Evolutionary conservation across 345 rosid genomes (phyloP), one percentile per base, ranked within the genome.

Genomic region (Iberis pinnata): DNA sequence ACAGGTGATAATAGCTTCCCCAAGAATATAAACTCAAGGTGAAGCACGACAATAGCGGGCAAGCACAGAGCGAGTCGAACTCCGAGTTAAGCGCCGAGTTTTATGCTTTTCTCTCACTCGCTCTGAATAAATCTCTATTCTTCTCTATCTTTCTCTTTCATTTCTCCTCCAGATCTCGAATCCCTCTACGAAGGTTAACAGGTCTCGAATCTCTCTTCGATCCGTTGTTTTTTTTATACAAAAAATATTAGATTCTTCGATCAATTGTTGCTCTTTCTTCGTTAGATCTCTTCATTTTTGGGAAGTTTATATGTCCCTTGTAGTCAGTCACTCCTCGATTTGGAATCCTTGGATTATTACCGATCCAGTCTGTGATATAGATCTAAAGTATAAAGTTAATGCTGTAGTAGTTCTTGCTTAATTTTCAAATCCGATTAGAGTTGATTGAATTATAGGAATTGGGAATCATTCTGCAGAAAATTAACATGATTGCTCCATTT

Each of bases 11-110:
- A 20, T 0, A 58, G 8, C 60, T 7, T 7, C 20, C 17, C 49
- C 53, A 58, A 66, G 60, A 17, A 66, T 66, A 66, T 66, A 66
- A 66, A 57, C 58, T 18, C 58, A 50, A 43, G 55, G 15, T 26
- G 9, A 49, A 17, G 63, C 43, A 40, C 50, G 57, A 65, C 45
- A 65, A 65, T 58, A 65, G 70, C 70, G 70, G 70, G 64, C 58
- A 57, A 49, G 42, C 53, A 42, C 37, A 58, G 60, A 65, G 41
- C 70, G 60, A 66, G 70, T 65, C 59, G 3, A 50, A 43, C 59
- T 27, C 32, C 32, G 32, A 27, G 4, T 27, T 27, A 22, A 3
- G 25, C 25, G 25, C 25, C 25, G 25, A 22, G 25, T 27, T 27
- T 27, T n/a, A n/a, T n/a, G 2, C 8, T 9, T 8, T 7, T 27